Base-by-base conservation (phyloP, 768 basidiomycete genomes). In the Hypholoma fasciculare region DNA sequence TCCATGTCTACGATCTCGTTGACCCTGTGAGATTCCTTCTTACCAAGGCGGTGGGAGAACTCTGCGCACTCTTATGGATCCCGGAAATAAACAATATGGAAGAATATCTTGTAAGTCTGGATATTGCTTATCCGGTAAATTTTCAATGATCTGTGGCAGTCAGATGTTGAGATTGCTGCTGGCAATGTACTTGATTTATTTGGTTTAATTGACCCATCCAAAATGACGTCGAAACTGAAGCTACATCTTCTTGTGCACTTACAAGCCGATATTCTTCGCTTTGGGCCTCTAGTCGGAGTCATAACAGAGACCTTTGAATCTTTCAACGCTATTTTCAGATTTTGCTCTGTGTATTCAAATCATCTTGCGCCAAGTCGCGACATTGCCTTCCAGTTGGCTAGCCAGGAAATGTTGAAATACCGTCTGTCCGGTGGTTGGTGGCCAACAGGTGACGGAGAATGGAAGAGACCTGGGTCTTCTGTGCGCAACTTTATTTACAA, bases 311-410 rank as follows among this genome's bases (percentile, higher is more conserved):
- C 56, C 0, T 78, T 71, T 58, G 78, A 81, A 58, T 71, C 67
- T 49, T 82, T 70, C 60, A 80, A 82, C 62, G 71, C 71, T 2
- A 64, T 82, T 4, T 79, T 80, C 48, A 66, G 76, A 1, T 58
- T 65, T 12, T 77, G 74, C 46, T 77, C 74, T 1, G 66, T 81
- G 23, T 63, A 72, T 30, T 74, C 71, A 12, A 81, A 82, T 52
- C 79, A 78, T 37, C 72, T 70, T 12, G 74, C 77, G 0, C 78
- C 79, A 9, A 78, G 79, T 43, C 72, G 74, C 0, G 73, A 76
- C 52, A 75, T 79, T 43, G 77, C 76, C 0, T 34, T 58, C 4
- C 59, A 72, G 8, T 64, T 79, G 3, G 64, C 71, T 0, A 52
- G 63, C 0, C 66, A 69, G 26, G 68, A 77, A 13, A 27, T 53